Percentiles rank a stretch among this genome's conserved stretches.
Conservation (phyloP, 2,329 filamentous ascomycete genomes). For the Atkinsonella texensis region DNA sequence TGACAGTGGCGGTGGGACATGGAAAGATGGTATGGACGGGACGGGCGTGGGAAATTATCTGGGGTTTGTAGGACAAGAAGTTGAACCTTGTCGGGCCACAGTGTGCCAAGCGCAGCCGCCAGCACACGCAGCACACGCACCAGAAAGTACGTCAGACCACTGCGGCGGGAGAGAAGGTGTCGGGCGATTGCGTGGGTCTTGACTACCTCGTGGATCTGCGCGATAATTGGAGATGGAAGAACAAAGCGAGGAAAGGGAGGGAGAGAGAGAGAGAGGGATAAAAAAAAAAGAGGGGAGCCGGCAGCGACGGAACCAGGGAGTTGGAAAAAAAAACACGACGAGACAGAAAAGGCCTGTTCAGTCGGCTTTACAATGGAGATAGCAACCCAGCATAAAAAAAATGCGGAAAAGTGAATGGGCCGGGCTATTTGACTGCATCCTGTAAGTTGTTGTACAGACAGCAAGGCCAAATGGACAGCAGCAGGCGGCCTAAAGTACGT, state of each 20-base stretch:
- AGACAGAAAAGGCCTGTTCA: not conserved
- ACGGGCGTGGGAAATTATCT: conserved; percentile 14
- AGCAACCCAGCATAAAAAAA: conserved; percentile 1
- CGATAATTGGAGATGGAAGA: not conserved
- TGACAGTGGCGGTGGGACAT: conserved; percentile 13
- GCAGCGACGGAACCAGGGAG: conserved; percentile 4
- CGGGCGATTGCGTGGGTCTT: conserved; percentile 5
- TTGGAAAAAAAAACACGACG: not conserved
- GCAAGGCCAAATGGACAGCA: not conserved
- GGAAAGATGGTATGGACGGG: conserved; percentile 14
- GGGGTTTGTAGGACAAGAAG: conserved; percentile 14
- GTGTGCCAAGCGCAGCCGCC: conserved; percentile 10
- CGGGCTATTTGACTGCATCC: not conserved
- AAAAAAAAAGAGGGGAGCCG: not conserved
- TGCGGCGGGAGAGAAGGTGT: conserved; percentile 1
- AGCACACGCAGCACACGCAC: conserved; percentile 3
- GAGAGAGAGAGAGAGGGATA: not conserved
- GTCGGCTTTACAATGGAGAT: conserved; percentile 7
- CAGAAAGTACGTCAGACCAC: not conserved
- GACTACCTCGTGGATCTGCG: conserved; percentile 8
- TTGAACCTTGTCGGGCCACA: conserved; percentile 8
- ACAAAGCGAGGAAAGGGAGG: conserved; percentile 1
- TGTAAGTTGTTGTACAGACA: conserved; percentile 3
- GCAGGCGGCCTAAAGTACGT: not conserved
- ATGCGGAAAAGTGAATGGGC: conserved; percentile 8